These are phyloP conservation scores for Austroboletus festivus DNA, from an alignment of 768 basidiomycete species.

Conservation along the genomic window DNA sequence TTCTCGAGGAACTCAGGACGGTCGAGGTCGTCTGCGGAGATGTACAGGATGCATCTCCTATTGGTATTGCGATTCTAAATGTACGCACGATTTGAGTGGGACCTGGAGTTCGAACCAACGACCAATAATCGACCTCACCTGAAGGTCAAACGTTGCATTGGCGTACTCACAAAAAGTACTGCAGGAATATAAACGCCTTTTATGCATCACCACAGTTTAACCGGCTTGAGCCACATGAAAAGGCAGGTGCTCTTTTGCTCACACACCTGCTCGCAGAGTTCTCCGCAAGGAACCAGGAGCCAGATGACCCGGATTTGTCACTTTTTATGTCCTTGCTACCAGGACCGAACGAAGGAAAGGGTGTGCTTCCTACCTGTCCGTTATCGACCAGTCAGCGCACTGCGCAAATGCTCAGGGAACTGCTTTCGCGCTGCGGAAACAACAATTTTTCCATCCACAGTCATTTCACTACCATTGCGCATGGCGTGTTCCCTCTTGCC, in stretches of 20 bases:
- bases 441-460: slow-evolving; percentile 81
- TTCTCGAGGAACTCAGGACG: slow-evolving; percentile 27
- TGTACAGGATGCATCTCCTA: slow-evolving; percentile 68
- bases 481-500: slow-evolving; percentile 74
- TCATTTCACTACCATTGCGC: slow-evolving; percentile 64
- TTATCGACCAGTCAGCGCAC: slow-evolving; percentile 26
- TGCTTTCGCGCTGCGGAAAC: slow-evolving; percentile 68
- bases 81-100: slow-evolving; percentile 38
- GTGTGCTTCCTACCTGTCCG: slow-evolving; percentile 35
- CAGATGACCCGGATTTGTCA: slow-evolving; percentile 27
- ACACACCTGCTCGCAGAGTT: slow-evolving; percentile 55
- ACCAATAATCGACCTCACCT: slow-evolving; percentile 2
- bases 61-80: slow-evolving; percentile 68
- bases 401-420: slow-evolving; percentile 15
- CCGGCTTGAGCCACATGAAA: slow-evolving; percentile 49
- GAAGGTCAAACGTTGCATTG: slow-evolving; percentile 71
- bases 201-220: slow-evolving; percentile 45
- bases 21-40: slow-evolving; percentile 39
- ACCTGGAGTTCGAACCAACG: slow-evolving; percentile 6
- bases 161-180: slow-evolving; percentile 65
- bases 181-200: slow-evolving; percentile 53
- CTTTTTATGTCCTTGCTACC: slow-evolving; percentile 47
- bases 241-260: slow-evolving; percentile 60
- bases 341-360: slow-evolving; percentile 28
- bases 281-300: slow-evolving; percentile 7